Base-by-base conservation (phyloP, 140 eudicot species). In the Flaveria floridana region DNA sequence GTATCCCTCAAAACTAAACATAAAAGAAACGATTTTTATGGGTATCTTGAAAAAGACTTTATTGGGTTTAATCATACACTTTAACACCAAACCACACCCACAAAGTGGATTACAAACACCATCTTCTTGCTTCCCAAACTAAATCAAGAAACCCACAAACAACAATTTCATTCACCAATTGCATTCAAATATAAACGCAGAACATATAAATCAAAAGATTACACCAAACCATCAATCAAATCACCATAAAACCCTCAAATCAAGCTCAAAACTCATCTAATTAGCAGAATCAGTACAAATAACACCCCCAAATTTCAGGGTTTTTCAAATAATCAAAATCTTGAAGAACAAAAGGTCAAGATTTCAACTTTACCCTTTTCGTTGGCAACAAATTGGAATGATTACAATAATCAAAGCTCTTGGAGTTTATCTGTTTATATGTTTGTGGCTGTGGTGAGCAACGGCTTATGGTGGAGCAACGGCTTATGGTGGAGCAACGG, bases 401-500 rank as follows among this genome's bases (percentile, higher is more conserved):
- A 64, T 8, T 12, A 30, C 6, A 42, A 63, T 23, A 65, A 53
- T 52, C 19, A 53, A 41, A 64, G 61, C 44, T 42, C 41, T 41
- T 39, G 78, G 57, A 41, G 78, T n/a, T 71, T 10, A 20, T 59
- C 19, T 47, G 58, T 62, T 78, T 10, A 20, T 59, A 28, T 47
- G 58, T 62, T 78, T 21, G n/a, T 1, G 77, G 73, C 12, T 21
- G 28, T 30, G 48, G 21, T 37, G 48, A 21, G n/a, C n/a, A n/a
- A 8, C 78, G 26, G 79, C 50, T 52, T 4, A 46, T 73, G 75
- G 64, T 7, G 34, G 78, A 26, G 75, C 68, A 57, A 8, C 78
- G 26, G 79, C 50, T 52, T 4, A 46, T 73, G 75, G 64, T 7
- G 34, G 78, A 26, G 75, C 68, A 57, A 79, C 52, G 70, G 61